These are phyloP conservation scores for Arabidopsis arenosa DNA, from an alignment of 345 rosid genomes.

Conservation along the genomic window DNA sequence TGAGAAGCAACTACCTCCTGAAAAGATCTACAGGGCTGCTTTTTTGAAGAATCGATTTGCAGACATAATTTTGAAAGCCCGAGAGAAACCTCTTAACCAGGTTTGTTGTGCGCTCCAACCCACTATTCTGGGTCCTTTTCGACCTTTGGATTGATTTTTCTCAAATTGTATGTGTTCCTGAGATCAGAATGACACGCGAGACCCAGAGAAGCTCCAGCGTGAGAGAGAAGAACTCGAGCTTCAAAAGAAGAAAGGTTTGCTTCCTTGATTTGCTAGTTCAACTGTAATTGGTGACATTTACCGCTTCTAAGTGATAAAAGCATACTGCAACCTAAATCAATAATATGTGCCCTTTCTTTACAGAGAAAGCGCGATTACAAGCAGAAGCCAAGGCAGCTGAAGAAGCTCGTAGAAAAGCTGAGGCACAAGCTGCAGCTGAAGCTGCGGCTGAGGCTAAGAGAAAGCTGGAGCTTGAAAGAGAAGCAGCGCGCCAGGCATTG, in stretches of 20 bases:
- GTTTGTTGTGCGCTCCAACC: constrained; percentile 44
- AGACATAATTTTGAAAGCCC: constrained; percentile 84
- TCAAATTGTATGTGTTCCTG: constrained; percentile 23
- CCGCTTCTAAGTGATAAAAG: constrained; percentile 11
- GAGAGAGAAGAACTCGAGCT: constrained; percentile 85
- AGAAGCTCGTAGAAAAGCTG: constrained; percentile 76
- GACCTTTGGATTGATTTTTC: not conserved
- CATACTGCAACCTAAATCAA: not conserved
- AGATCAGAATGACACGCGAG: constrained; percentile 63
- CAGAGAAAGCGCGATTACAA: constrained; percentile 82
- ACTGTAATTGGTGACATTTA: not conserved
- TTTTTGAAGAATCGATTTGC: constrained; percentile 78
- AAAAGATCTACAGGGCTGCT: constrained; percentile 88
- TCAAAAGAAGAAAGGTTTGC: constrained; percentile 72
- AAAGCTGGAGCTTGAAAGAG: constrained; percentile 81
- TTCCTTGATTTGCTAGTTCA: constrained; percentile 13
- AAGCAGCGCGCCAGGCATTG: constrained; percentile 88
- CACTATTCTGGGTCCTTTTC: not conserved
- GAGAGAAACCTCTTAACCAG: constrained; percentile 79
- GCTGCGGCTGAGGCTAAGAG: constrained; percentile 64
- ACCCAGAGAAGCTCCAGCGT: constrained; percentile 73
- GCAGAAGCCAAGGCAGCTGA: constrained; percentile 91
- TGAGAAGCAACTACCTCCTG: constrained; percentile 90
- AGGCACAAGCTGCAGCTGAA: constrained; percentile 72
- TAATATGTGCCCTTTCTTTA: not conserved